A percentile compares a stretch with the other conserved stretches of the same genome.
Evolutionary conservation across 805 yeast genomes (phyloP).

Genomic region (Spathaspora girioi): DNA sequence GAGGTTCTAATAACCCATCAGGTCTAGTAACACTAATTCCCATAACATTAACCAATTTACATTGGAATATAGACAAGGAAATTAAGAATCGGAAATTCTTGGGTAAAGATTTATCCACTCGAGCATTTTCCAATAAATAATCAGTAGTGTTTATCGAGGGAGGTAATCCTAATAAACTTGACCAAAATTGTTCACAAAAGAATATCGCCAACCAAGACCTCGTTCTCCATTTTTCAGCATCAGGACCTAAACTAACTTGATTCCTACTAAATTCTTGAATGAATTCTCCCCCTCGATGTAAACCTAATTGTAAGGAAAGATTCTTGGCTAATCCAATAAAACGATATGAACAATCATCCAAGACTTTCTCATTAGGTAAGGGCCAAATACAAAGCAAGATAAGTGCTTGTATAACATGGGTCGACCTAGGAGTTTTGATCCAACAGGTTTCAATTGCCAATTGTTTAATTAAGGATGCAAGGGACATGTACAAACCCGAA

Average conservation of each 20-base stretch:
- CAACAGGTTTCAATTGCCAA: conserved; percentile 90
- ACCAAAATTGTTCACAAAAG: conserved; percentile 88
- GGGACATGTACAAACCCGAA: conserved; percentile 71
- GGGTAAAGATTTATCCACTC: conserved; percentile 64
- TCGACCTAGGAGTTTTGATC: conserved; percentile 89
- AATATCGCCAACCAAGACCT: conserved; percentile 88
- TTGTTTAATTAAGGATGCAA: conserved; percentile 77
- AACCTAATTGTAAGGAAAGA: conserved; percentile 78
- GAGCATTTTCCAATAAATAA: conserved; percentile 73
- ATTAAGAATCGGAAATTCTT: conserved; percentile 68
- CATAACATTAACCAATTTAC: conserved; percentile 79
- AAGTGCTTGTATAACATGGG: conserved; percentile 89
- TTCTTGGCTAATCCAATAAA: conserved; percentile 85
- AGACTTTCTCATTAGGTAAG: conserved; percentile 83
- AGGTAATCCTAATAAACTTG: conserved; percentile 82
- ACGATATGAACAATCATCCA: conserved; percentile 88
- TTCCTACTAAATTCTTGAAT: conserved; percentile 87
- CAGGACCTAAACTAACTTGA: conserved; percentile 77
- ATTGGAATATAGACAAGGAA: conserved; percentile 75
- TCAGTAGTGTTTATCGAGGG: conserved; percentile 79
- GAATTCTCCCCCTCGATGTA: conserved; percentile 84
- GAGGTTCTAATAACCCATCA: conserved; percentile 84
- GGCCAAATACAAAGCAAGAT: conserved; percentile 89
- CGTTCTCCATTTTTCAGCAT: conserved; percentile 93
- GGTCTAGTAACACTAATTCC: conserved; percentile 82